Evolutionary conservation across 2,329 filamentous ascomycete genomes (phyloP).

Genomic region (Xylariaceae sp.): DNA sequence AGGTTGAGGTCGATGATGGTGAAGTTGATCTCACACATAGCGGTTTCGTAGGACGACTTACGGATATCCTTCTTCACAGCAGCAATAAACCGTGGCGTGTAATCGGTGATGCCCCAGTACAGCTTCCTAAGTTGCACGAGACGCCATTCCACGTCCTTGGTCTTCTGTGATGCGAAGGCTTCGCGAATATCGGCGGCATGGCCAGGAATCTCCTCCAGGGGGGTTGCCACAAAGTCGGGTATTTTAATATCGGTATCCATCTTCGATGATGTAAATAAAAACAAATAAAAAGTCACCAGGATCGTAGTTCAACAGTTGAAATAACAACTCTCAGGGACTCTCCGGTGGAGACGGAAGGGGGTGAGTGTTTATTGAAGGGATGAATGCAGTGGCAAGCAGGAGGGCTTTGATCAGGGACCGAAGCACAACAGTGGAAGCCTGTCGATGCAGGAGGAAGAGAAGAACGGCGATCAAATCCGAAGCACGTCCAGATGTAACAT

Average conservation of each 20-base stretch:
- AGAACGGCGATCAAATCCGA: too few relatives aligned
- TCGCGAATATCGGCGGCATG: conserved; percentile 56
- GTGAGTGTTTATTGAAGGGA: not conserved
- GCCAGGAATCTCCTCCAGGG: conserved; percentile 59
- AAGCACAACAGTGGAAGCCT: too few relatives aligned
- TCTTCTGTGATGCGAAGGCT: conserved; percentile 74
- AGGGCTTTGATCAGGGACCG: too few relatives aligned
- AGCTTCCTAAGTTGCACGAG: conserved; percentile 84
- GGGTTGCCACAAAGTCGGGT: conserved; percentile 52
- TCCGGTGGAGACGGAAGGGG: too few relatives aligned
- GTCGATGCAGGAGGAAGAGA: too few relatives aligned
- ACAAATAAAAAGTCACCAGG: not conserved
- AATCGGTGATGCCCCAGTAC: conserved; percentile 87
- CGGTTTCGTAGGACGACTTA: conserved; percentile 71
- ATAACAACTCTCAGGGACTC: not conserved
- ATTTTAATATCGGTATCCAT: conserved; percentile 42
- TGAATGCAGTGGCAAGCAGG: too few relatives aligned
- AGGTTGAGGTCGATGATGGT: conserved; percentile 75
- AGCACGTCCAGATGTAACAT: too few relatives aligned
- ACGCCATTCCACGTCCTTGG: conserved; percentile 76
- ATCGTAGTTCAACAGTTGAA: not conserved
- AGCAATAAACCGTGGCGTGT: conserved; percentile 64
- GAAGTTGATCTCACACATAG: conserved; percentile 71
- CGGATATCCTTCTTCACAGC: conserved; percentile 72
- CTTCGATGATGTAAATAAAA: conserved; percentile 9